A percentile compares a stretch with the other conserved stretches of the same genome.
These are phyloP conservation scores for Cercospora sp. DNA, from an alignment of 2,329 filamentous ascomycete species.

Conservation along the genomic window DNA sequence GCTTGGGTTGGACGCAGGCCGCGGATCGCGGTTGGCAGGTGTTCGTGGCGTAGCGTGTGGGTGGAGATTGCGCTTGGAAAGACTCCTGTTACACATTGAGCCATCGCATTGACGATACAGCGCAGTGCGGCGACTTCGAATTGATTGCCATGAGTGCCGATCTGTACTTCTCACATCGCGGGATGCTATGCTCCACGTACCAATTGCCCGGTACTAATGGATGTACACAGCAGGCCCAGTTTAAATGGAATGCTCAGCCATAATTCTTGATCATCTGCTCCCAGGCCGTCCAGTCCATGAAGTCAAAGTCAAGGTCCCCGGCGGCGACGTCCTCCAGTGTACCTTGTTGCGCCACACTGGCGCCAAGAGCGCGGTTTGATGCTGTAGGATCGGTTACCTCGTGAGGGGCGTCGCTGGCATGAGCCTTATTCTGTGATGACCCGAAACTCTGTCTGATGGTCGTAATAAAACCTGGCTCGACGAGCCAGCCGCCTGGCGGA, in stretches of 20 bases:
- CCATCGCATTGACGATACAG: background rate
- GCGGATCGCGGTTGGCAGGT: background rate
- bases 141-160: background rate
- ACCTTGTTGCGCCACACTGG: background rate
- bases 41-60: background rate
- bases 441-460: background rate
- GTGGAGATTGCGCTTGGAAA: background rate
- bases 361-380: background rate
- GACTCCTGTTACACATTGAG: background rate
- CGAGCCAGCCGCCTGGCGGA: background rate
- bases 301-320: background rate
- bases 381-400: background rate
- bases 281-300: background rate
- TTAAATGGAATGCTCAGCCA: background rate
- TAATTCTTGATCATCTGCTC: background rate
- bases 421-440: background rate
- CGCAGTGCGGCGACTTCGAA: background rate
- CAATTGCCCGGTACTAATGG: background rate
- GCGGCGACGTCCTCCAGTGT: background rate
- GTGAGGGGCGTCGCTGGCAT: background rate
- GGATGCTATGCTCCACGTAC: background rate
- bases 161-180: background rate
- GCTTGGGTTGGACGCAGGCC: background rate
- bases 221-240: background rate
- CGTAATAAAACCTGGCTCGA: conserved; percentile 21